Base-by-base conservation (phyloP, 176 grass and related monocot genomes). In the Urochloa ruziziensis region DNA sequence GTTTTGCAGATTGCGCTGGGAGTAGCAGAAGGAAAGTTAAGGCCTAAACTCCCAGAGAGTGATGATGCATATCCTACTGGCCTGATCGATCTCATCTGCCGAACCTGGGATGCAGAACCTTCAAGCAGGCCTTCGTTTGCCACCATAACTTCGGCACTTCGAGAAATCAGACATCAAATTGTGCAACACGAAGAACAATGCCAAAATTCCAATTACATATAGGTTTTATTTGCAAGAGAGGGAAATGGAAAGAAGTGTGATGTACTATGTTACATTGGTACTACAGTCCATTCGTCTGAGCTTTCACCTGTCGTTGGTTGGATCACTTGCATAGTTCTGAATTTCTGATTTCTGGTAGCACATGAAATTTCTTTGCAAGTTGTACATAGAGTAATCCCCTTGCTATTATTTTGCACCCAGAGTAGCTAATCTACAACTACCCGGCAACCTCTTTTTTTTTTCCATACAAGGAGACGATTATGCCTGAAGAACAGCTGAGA, bases 1-100 rank as follows among this genome's bases (percentile, higher is more conserved):
- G 14, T 70, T 29, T 47, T 28, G 17, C 63, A 94, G 92, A 91
- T 94, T 68, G 89, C 92, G 16, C 29, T 91, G 56, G 84, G 89
- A 62, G 89, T 94, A 32, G 81, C 86, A 52, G 46, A 89, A 56
- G 86, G 92, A 16, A 91, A 42, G 56, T 35, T 94, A 34, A 82
- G 92, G 11, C 89, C 89, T 4, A 85, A 23, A 54, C 86, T 87
- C 32, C 49, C 72, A 5, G 67, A 85, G 24, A 11, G 34, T 40
- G 52, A 83, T 25, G 65, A 83, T 25, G 65, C 14, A 15, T 57
- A 44, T 68, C 43, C 28, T 58, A 64, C 36, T 54, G 62, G 30
- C 28, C 75, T 94, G 51, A 74, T 30, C 32, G 89, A 87, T 59
- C 84, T 91, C 43, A 86, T 89, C 54, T 87, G 82, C 35, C 32